Evolutionary conservation across 768 basidiomycete species (phyloP).

Genomic region (Lactifluus rugatus): DNA sequence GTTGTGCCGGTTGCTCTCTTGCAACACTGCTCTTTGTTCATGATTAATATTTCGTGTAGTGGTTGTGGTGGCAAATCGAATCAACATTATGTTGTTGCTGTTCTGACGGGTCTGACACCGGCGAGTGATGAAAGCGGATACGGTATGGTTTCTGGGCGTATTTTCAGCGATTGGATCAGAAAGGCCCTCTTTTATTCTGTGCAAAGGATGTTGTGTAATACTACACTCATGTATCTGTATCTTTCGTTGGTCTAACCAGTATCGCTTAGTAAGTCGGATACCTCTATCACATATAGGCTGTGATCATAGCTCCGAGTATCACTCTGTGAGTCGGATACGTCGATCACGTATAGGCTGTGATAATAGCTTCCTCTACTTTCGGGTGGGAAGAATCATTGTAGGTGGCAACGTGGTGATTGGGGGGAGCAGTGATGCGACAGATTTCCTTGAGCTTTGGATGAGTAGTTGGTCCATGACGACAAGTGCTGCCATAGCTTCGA

Average conservation of each 20-base stretch:
- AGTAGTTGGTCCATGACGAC: slow-evolving; percentile 93
- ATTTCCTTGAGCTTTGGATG: slow-evolving; percentile 75
- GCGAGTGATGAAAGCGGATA: slow-evolving; percentile 25
- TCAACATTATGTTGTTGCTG: slow-evolving; percentile 56
- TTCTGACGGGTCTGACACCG: slow-evolving; percentile 41
- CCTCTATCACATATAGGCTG: slow-evolving; percentile 6
- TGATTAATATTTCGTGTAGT: slow-evolving; percentile 33
- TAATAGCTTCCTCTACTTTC: not conserved
- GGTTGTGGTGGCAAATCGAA: slow-evolving; percentile 79
- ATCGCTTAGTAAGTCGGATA: slow-evolving; percentile 6
- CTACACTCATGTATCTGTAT: slow-evolving; percentile 10
- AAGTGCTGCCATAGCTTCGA: slow-evolving; percentile 94
- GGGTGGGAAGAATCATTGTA: slow-evolving; percentile 54
- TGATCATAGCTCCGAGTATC: not conserved
- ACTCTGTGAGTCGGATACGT: slow-evolving; percentile 5
- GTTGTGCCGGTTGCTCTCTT: slow-evolving; percentile 22
- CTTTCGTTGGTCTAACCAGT: slow-evolving; percentile 6
- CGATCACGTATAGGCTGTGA: not conserved
- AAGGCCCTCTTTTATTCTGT: not conserved
- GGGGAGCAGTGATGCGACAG: slow-evolving; percentile 70
- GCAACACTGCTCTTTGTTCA: not conserved
- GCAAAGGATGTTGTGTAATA: not conserved
- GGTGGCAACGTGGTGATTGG: slow-evolving; percentile 82
- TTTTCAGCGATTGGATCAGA: not conserved
- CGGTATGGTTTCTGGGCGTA: no score